Evolutionary conservation across 2,329 filamentous ascomycete genomes (phyloP), one percentile per base, ranked within the genome.

Genomic region (Monosporascus sp.): DNA sequence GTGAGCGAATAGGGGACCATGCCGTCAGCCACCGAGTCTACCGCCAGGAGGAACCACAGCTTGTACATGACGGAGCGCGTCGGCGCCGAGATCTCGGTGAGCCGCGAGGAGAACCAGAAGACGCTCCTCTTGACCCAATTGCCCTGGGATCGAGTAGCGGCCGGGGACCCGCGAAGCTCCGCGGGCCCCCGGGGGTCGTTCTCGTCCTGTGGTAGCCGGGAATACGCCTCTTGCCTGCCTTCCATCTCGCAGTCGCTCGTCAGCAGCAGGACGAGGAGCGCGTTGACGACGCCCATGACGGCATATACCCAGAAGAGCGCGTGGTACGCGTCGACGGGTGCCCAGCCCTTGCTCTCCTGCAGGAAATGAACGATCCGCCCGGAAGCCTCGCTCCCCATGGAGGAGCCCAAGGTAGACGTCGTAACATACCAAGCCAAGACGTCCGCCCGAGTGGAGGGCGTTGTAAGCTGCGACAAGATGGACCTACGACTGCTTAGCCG

Each of bases 381-480:
- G 0, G 78, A 74, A 2, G 74, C 56, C 58, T 79, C 80, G 7
- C 75, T 81, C 2, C 82, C 82, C 5, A 77, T 60, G 0, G 79
- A 74, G 0, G 79, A 80, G 1, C 81, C 82, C 2, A 84, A 68
- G n/a, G 76, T 76, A 0, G 80, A 78, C 2, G 71, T 74, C 17
- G 78, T 82, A 41, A 85, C 78, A 60, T 88, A 86, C 85, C 85
- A 88, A 8, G 80, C 77, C 54, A 87, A 72, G n/a, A 88, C 82
- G 66, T 87, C 83, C 16, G 81, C 72, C 47, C 85, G 71, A 1
- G 77, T 79, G 31, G 73, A 67, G 0, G 78, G 74, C 0, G 70
- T 75, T 0, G 82, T 86, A 45, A 87, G 72, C 62, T 86, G 81
- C 5, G 82, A 80, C 7, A 87, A 64, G 37, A 80, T 82, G 0